Evolutionary conservation across 805 yeast genomes (phyloP).

Genomic region (Clavispora fructus): DNA sequence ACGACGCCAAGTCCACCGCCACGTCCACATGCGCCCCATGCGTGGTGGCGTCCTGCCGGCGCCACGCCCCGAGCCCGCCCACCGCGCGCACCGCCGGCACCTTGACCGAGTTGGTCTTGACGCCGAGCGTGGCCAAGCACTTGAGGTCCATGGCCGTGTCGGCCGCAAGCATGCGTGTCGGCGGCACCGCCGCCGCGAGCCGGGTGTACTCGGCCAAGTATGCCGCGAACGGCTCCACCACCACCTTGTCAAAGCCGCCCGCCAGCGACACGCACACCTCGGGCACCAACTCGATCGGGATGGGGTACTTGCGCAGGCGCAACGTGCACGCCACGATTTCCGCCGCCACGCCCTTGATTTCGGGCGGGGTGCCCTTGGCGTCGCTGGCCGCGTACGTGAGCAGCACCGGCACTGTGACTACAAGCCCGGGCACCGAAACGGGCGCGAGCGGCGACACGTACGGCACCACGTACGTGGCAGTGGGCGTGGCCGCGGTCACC

Average conservation of each 20-base stretch:
- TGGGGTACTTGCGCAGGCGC: conserved; percentile 26
- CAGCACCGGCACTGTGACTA: conserved; percentile 2
- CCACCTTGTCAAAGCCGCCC: conserved; percentile 18
- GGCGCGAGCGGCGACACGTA: conserved; percentile 6
- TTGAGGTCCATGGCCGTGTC: conserved; percentile 24
- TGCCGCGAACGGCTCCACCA: conserved; percentile 18
- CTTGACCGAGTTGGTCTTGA: conserved; percentile 17
- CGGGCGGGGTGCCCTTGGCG: conserved; percentile 9
- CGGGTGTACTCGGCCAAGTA: conserved; percentile 15
- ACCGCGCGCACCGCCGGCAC: conserved; percentile 10
- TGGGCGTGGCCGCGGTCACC: conserved; percentile 14
- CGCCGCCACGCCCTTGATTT: conserved; percentile 10
- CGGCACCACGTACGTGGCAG: conserved; percentile 8
- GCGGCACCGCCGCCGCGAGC: conserved; percentile 13
- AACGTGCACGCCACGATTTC: conserved; percentile 14
- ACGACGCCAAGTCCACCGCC: conserved; percentile 1
- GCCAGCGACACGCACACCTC: conserved; percentile 11
- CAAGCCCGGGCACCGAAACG: conserved; percentile 1
- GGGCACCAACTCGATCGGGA: conserved; percentile 13
- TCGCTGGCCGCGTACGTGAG: conserved; percentile 6
- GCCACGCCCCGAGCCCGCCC: conserved; percentile 12
- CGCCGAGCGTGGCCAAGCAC: conserved; percentile 18
- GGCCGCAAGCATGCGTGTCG: conserved; percentile 14
- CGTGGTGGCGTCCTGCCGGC: not conserved
- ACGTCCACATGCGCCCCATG: conserved; percentile 3